Conservation (phyloP, 208 protist species). For the Leishmania aethiopica region DNA sequence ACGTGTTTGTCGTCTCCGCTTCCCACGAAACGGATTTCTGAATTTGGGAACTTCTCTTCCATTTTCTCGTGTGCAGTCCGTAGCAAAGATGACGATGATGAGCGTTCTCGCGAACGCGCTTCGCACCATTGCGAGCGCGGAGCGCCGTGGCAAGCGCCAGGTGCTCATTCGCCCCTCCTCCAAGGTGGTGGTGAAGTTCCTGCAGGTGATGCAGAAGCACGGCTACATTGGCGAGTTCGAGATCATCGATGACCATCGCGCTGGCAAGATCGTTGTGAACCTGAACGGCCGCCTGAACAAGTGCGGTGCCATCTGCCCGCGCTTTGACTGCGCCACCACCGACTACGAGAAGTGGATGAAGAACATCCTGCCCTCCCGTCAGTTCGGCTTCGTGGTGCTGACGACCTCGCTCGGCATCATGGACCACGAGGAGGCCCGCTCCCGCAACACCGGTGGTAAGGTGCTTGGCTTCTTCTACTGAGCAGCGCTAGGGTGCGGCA, state of each 20-base stretch:
- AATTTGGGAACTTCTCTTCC: no score
- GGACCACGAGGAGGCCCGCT: conserved; percentile 99
- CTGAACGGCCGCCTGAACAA: conserved; percentile 99
- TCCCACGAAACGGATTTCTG: neutral
- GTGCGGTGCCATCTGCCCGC: conserved; percentile 99
- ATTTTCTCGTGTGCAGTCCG: neutral
- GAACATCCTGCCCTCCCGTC: conserved; percentile 99
- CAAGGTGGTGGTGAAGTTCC: conserved; percentile 99
- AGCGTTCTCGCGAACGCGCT: conserved; percentile 99
- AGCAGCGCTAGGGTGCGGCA: conserved; percentile 18
- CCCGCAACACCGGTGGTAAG: conserved; percentile 99
- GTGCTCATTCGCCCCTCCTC: conserved; percentile 99
- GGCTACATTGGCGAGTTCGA: conserved; percentile 99
- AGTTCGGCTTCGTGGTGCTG: conserved; percentile 99
- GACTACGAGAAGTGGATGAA: conserved; percentile 99
- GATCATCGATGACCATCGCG: conserved; percentile 99
- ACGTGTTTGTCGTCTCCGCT: neutral
- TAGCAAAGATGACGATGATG: conserved; percentile 98
- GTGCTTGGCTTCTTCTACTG: conserved; percentile 99
- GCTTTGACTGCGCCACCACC: conserved; percentile 96
- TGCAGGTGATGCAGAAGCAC: conserved; percentile 99
- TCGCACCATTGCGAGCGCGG: conserved; percentile 98
- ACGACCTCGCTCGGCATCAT: conserved; percentile 99
- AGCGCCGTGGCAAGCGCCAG: conserved; percentile 99
- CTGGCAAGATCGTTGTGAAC: conserved; percentile 99